Base-by-base conservation (phyloP, 2,329 filamentous ascomycete species). In the Corniculantispora saksenae region DNA sequence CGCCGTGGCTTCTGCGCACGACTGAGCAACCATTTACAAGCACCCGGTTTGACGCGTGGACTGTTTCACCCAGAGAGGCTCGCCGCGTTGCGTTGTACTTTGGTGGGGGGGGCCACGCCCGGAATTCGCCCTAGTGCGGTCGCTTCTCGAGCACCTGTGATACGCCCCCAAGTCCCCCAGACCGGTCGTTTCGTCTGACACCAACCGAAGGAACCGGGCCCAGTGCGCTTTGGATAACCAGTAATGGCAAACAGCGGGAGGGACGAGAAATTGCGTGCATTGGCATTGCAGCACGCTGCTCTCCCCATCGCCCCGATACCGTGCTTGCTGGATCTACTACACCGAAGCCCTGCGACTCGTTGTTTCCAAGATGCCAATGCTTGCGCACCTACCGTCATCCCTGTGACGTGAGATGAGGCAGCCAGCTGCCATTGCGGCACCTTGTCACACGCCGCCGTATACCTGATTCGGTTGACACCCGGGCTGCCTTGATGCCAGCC, bases 111-210 rank as follows among this genome's bases (percentile, higher is more conserved):
- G 45, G n/a, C n/a, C 12, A 21, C 13, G 47, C 10, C 29, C 48
- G 51, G 61, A 47, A 40, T 63, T 63, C 51, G 50, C 60, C 27
- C 56, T 54, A 61, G 59, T 43, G 45, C 45, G 58, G 58, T 51
- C 58, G 45, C 58, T 61, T 54, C 29, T 8, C 21, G n/a, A 40
- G 51, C 4, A 47, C 23, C 27, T 38, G 40, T 57, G 61, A 57
- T 63, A 56, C 43, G 54, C 61, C 53, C 25, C 12, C 23, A 15
- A 35, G 45, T 19, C 12, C 21, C n/a, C 29, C 19, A 17, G 32
- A 25, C 61, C 51, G 29, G 43, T 45, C 53, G 61, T 64, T 63
- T 58, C 61, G 61, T 51, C 61, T 63, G 61, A 64, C 54, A 53
- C 43, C 25, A 17, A 17, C 21, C 48, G 10, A 9, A 9, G 10